Base-by-base conservation (phyloP, 805 yeast species). In the Lachancea sp. region DNA sequence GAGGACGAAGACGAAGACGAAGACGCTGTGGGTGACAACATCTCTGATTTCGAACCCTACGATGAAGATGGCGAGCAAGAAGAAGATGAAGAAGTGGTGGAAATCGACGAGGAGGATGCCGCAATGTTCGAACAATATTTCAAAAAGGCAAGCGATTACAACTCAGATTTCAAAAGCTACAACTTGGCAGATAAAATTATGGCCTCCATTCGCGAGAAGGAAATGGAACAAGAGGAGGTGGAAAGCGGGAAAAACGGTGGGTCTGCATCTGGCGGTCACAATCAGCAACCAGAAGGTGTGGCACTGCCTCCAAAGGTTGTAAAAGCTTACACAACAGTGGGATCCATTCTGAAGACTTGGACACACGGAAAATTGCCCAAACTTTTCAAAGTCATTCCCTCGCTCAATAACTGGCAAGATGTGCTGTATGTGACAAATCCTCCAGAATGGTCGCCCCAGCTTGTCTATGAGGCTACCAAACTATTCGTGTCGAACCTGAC, bases 331-430 rank as follows among this genome's bases (percentile, higher is more conserved):
- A 82, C 87, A 39, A 87, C 87, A 60, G 91, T 93, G 38, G 98
- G 98, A 8, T 81, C 81, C 54, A 81, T 91, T 42, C 72, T 93
- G 48, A 75, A 88, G 17, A 80, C 95, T 3, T 93, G 95, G 79
- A 84, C 90, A 33, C 95, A 93, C 58, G 99, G 99, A 41, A 90
- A 90, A 66, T 73, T 93, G 43, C 99, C 99, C n/a, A 90, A 91
- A 59, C 77, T 95, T 29, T 93, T 93, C 73, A 93, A 93, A 62
- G 95, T 93, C 41, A 77, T 95, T 45, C 99, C 99, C 30, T 77
- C 95, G 3, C 74, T 93, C 53, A 83, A 77, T 55, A 91, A 91
- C 67, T 93, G 99, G 99, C 89, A 89, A 63, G 98, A 91, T 63
- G 84, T 93, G 29, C 70, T 93, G 30, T 91, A 81, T 60, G 96